These are phyloP conservation scores for Perkinsus marinus DNA, from an alignment of 169 alveolate species.

Conservation along the genomic window DNA sequence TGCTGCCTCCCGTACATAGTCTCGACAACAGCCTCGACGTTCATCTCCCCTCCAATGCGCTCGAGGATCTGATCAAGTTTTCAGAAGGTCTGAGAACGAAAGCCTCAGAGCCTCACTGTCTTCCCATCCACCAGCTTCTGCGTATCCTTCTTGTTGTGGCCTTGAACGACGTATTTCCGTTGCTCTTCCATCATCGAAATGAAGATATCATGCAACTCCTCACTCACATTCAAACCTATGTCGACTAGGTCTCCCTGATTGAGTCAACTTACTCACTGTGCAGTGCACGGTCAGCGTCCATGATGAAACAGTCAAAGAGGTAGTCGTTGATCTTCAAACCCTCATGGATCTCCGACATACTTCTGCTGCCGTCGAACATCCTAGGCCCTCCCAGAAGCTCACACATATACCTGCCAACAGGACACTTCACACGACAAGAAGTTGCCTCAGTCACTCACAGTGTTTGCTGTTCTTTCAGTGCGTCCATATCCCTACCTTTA, in stretches of 20 bases:
- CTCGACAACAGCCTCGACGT: background rate
- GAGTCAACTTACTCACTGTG: background rate
- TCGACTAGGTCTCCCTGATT: background rate
- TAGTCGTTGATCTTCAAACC: background rate
- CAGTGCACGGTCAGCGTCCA: background rate
- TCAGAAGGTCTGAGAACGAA: background rate
- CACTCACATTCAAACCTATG: background rate
- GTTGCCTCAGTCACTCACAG: background rate
- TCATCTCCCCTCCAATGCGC: background rate
- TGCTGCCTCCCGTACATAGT: background rate
- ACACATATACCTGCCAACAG: background rate
- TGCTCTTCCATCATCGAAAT: background rate
- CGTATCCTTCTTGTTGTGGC: background rate
- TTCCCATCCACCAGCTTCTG: background rate
- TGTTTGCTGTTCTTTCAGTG: background rate
- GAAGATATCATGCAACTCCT: background rate
- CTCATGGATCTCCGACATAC: background rate
- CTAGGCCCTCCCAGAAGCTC: background rate
- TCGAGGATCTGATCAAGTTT: background rate
- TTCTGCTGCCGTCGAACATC: background rate
- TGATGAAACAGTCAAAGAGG: background rate
- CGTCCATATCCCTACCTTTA: background rate
- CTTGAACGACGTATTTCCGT: background rate
- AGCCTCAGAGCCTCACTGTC: background rate
- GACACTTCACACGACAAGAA: too few relatives aligned